phyloP scores from a whole-genome alignment of 1,139 yeast genomes.

The Trichomonascaceae sp. region DNA sequence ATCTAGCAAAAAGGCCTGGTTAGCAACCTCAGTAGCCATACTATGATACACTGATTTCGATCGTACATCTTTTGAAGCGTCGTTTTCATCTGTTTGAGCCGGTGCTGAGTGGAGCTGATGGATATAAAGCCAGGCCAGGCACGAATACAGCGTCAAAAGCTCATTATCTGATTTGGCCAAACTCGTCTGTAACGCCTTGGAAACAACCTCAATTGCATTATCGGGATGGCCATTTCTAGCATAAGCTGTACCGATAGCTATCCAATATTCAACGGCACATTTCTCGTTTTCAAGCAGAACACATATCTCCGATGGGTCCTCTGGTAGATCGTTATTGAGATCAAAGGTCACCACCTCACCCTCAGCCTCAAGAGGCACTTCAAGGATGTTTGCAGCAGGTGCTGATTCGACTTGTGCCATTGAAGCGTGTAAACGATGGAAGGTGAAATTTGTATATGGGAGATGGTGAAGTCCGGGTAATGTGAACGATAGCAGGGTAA shows the following conservation, averaged over 20 bases:
- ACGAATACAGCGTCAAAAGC: conserved; percentile 50
- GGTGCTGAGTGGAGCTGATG: conserved; percentile 41
- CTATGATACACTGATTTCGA: conserved; percentile 25
- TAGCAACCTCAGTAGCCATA: conserved; percentile 28
- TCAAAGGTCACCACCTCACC: conserved; percentile 38
- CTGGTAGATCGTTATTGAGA: conserved; percentile 69
- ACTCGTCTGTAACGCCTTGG: conserved; percentile 47
- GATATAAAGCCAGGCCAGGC: conserved; percentile 70
- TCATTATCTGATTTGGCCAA: conserved; percentile 42
- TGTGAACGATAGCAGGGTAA: background rate
- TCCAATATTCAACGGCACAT: conserved; percentile 75
- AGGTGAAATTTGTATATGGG: background rate
- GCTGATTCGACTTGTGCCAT: background rate
- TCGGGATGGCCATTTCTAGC: conserved; percentile 52
- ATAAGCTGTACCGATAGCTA: conserved; percentile 75
- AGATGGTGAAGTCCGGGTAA: background rate
- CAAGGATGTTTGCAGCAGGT: conserved; percentile 27
- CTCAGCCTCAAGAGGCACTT: conserved; percentile 36
- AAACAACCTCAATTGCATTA: conserved; percentile 61
- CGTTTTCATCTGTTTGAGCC: conserved; percentile 24
- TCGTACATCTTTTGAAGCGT: conserved; percentile 15
- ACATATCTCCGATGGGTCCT: conserved; percentile 78
- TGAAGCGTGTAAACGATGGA: background rate
- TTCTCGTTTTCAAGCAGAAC: conserved; percentile 72
- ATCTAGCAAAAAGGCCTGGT: conserved; percentile 33